Evolutionary conservation across 1,284 basidiomycete genomes (phyloP), one percentile per base, ranked within the genome.

Genomic region (Ganoderma resinaceum): DNA sequence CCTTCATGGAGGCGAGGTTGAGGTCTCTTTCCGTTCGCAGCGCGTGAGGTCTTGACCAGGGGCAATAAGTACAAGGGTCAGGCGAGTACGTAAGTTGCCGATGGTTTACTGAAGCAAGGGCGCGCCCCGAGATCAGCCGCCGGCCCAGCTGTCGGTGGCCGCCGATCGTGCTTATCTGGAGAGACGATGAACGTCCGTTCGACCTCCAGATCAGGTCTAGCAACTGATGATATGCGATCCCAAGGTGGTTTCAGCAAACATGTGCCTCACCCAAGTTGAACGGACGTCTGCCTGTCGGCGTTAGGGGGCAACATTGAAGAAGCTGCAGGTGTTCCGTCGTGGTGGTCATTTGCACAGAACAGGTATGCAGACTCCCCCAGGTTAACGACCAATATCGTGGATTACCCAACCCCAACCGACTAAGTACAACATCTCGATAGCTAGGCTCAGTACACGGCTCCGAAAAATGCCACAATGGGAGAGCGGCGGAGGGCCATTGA

Each of bases 181-280:
- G 38, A 53, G 43, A 26, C 63, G 33, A 37, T 64, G 63, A 59
- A 55, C 61, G 63, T 62, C 53, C 59, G 37, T 65, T 65, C 37
- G 40, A 26, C 63, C 67, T 71, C 65, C 63, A 62, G 52, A 69
- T 67, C 70, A 62, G 53, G 55, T 59, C 52, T 55, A 55, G 52
- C 14, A 18, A 31, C 6, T 33, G 31, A 31, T 26, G 12, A 20
- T 49, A 12, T 23, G 46, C 26, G 43, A 46, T 46, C 43, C 43
- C n/a, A 20, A 46, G 23, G 12, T 3, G 46, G 46, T 18, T 20
- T 43, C 42, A 49, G 46, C 3, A 26, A 23, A n/a, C 3, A 6
- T 5, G n/a, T 12, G 23, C 23, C 6, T 7, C 9, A 8, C n/a
- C 8, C 23, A 26, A 2, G 23, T 12, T 49, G 23, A 23, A 49